Percentiles rank a stretch among this genome's conserved stretches.
Conservation (phyloP, 2,329 filamentous ascomycete genomes). For the Pseudogymnoascus pannorum region DNA sequence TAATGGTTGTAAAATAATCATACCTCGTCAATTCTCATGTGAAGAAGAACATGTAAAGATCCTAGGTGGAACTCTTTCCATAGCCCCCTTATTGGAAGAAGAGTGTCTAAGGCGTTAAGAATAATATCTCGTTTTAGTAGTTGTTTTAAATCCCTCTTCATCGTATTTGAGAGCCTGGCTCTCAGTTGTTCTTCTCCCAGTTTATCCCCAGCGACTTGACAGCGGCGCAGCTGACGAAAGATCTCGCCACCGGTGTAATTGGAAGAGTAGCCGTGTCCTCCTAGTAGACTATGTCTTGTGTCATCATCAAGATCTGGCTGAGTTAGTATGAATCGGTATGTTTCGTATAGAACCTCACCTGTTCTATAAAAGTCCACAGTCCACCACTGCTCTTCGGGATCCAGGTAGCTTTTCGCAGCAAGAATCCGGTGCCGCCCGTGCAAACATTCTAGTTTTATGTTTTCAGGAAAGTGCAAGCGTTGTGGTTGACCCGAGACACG, state of each 20-base stretch:
- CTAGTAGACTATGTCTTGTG: not conserved
- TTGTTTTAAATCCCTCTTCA: not conserved
- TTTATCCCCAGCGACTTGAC: not conserved
- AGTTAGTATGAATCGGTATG: not conserved
- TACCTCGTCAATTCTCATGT: not conserved
- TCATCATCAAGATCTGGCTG: not conserved
- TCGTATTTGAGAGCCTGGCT: not conserved
- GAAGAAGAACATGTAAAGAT: not conserved
- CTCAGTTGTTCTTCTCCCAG: not conserved
- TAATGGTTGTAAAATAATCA: not conserved
- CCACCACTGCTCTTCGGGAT: slow-evolving; percentile 7
- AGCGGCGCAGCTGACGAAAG: not conserved
- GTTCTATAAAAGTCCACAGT: not conserved
- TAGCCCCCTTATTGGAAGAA: not conserved
- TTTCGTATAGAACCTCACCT: not conserved
- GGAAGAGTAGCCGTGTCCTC: not conserved
- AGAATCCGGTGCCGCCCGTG: slow-evolving; percentile 12
- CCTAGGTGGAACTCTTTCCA: not conserved
- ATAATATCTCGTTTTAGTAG: not conserved
- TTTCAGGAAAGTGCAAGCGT: not conserved
- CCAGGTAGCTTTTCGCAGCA: slow-evolving; percentile 10
- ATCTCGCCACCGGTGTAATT: not conserved
- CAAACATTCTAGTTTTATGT: slow-evolving; percentile 8
- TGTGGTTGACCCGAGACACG: not conserved
- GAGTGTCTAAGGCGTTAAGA: not conserved